These are phyloP conservation scores for Glomus cerebriforme DNA, from an alignment of 192 early-diverging fungal genomes.

Conservation along the genomic window DNA sequence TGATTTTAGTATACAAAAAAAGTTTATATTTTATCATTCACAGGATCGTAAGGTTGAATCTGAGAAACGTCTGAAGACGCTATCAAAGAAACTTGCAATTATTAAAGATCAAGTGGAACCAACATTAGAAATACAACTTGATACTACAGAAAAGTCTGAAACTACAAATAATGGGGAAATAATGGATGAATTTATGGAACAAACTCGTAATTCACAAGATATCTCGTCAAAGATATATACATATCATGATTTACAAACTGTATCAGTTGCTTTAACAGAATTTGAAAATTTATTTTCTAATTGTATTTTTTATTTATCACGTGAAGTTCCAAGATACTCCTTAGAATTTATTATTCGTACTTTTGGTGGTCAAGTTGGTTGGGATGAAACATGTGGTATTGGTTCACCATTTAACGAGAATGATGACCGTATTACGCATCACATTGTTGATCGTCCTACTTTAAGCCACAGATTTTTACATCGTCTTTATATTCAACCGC, in stretches of 20 bases:
- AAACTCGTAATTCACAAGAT: constrained; percentile 28
- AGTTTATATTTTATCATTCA: not conserved
- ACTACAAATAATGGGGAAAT: constrained; percentile 39
- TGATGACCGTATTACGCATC: constrained; percentile 87
- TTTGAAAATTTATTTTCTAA: constrained; percentile 56
- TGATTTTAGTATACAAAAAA: not conserved
- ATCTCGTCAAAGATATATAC: constrained; percentile 47
- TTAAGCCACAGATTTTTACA: constrained; percentile 61
- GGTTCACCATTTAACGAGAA: constrained; percentile 79
- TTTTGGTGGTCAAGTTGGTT: constrained; percentile 89
- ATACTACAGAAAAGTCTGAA: not conserved
- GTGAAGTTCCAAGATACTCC: constrained; percentile 92
- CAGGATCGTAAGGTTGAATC: constrained; percentile 6
- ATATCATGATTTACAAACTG: constrained; percentile 53
- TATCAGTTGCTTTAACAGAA: constrained; percentile 45
- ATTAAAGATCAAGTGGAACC: constrained; percentile 2
- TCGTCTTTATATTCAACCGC: constrained; percentile 92
- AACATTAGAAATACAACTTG: not conserved
- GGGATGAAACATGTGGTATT: constrained; percentile 77
- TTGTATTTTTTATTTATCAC: constrained; percentile 85
- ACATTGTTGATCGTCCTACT: constrained; percentile 83
- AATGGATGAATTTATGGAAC: constrained; percentile 56
- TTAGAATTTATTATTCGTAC: constrained; percentile 89
- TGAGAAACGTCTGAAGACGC: constrained; percentile 23
- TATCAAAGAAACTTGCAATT: constrained; percentile 7